phyloP scores from a whole-genome alignment of 1,284 basidiomycete species.

The Sanghuangporus sanghuang region DNA sequence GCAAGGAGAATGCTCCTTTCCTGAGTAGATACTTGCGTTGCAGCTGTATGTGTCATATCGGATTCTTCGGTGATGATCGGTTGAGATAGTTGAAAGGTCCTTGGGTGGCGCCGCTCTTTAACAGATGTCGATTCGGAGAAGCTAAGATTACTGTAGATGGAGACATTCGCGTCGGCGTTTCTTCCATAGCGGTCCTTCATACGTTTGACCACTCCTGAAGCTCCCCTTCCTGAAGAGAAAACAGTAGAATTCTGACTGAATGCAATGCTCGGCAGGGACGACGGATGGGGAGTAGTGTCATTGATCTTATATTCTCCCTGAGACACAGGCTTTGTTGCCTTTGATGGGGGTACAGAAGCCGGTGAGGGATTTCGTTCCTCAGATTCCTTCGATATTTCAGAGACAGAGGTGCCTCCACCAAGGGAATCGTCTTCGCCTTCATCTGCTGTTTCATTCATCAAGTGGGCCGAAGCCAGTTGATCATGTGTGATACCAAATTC shows the following conservation, averaged over 20 bases:
- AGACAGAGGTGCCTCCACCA: background rate
- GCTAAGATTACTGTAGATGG: background rate
- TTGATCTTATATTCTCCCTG: background rate
- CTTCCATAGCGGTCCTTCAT: conserved; percentile 35
- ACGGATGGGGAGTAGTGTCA: background rate
- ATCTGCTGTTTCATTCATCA: background rate
- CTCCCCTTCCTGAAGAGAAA: conserved; percentile 16
- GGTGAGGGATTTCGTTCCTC: background rate
- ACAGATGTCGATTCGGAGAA: background rate
- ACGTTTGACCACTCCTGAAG: conserved; percentile 27
- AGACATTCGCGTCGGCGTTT: background rate
- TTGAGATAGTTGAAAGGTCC: background rate
- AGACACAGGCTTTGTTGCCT: background rate
- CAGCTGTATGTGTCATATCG: background rate
- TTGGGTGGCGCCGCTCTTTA: background rate
- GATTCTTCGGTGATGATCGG: background rate
- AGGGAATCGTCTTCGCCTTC: too few species aligned
- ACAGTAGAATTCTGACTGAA: conserved; percentile 16
- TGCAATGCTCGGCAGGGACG: background rate
- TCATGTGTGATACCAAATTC: background rate
- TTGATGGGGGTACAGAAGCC: conserved; percentile 9
- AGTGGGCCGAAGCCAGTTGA: background rate
- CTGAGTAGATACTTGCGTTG: background rate
- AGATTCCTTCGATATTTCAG: background rate
- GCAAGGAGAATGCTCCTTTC: too few species aligned